These are phyloP conservation scores for Ambrosiella cleistominuta DNA, from an alignment of 2,329 filamentous ascomycete species.

Conservation along the genomic window DNA sequence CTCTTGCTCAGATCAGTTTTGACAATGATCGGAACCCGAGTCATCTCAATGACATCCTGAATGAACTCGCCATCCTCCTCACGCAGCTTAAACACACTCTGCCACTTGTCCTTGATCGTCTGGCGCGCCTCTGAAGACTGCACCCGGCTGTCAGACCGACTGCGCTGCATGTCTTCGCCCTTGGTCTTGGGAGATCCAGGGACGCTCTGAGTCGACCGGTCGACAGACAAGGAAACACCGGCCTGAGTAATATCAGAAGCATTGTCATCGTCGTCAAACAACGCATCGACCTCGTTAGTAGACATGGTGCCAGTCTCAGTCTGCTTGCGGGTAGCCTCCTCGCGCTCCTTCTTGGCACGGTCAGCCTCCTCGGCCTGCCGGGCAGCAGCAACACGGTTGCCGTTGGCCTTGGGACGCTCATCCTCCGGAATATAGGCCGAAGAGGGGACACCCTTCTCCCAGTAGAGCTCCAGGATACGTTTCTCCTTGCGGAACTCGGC, in stretches of 20 bases:
- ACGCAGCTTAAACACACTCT: slow-evolving; percentile 72
- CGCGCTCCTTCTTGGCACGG: slow-evolving; percentile 65
- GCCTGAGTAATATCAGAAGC: slow-evolving; percentile 69
- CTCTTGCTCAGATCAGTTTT: slow-evolving; percentile 98
- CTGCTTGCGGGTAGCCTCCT: slow-evolving; percentile 81
- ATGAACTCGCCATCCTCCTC: slow-evolving; percentile 93
- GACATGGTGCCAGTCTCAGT: slow-evolving; percentile 91
- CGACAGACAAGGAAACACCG: slow-evolving; percentile 62
- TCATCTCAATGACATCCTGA: slow-evolving; percentile 97
- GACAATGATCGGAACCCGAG: slow-evolving; percentile 85
- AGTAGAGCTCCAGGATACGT: slow-evolving; percentile 87
- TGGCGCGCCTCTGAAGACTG: slow-evolving; percentile 59
- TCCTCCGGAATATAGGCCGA: slow-evolving; percentile 94
- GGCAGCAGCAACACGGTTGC: slow-evolving; percentile 48
- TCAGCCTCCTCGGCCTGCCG: slow-evolving; percentile 69
- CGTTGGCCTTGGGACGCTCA: slow-evolving; percentile 66
- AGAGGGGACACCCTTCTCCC: slow-evolving; percentile 97
- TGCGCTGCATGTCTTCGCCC: slow-evolving; percentile 53
- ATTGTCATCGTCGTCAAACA: slow-evolving; percentile 81
- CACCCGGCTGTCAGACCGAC: slow-evolving; percentile 86
- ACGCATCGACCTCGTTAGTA: slow-evolving; percentile 79
- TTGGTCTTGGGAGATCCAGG: slow-evolving; percentile 77
- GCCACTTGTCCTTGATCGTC: slow-evolving; percentile 90
- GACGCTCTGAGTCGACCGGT: slow-evolving; percentile 87
- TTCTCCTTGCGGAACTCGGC: slow-evolving; percentile 98